phyloP scores from a whole-genome alignment of 2,329 filamentous ascomycete species.

The Penicillium verrucosum region DNA sequence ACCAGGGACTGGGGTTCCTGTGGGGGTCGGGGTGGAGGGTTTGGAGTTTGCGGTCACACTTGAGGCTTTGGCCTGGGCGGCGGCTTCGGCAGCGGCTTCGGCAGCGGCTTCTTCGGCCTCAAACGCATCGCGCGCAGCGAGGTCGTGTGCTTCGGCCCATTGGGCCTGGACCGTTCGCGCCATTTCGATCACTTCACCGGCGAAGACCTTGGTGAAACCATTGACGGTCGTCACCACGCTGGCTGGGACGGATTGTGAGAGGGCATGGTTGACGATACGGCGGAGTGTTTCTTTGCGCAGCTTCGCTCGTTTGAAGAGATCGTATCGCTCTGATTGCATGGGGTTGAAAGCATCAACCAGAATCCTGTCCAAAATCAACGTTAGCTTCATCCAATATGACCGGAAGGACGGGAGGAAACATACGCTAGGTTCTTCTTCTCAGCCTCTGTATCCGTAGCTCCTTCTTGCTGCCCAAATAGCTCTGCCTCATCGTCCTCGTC shows the following conservation, averaged over 20 bases:
- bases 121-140: conserved; percentile 53
- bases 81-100: conserved; percentile 47
- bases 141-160: conserved; percentile 49
- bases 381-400: conserved; percentile 7
- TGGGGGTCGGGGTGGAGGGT: conserved; percentile 13
- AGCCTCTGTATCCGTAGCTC: conserved; percentile 48
- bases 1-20: conserved; percentile 10
- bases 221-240: conserved; percentile 63
- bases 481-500: conserved; percentile 49
- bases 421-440: conserved; percentile 52
- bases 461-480: conserved; percentile 45
- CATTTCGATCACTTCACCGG: conserved; percentile 63
- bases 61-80: conserved; percentile 29
- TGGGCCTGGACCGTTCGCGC: conserved; percentile 60
- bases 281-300: conserved; percentile 51
- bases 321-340: conserved; percentile 49
- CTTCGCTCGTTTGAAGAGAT: conserved; percentile 50
- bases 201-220: conserved; percentile 65
- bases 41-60: conserved; percentile 17
- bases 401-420: conserved; percentile 21
- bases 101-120: conserved; percentile 57
- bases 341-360: conserved; percentile 48
- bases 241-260: conserved; percentile 64
- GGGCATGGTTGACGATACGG: conserved; percentile 63
- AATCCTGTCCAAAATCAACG: conserved; percentile 29